These are phyloP conservation scores for Gorgonomyces haynaldii DNA, from an alignment of 192 early-diverging fungal genomes.

Conservation along the genomic window DNA sequence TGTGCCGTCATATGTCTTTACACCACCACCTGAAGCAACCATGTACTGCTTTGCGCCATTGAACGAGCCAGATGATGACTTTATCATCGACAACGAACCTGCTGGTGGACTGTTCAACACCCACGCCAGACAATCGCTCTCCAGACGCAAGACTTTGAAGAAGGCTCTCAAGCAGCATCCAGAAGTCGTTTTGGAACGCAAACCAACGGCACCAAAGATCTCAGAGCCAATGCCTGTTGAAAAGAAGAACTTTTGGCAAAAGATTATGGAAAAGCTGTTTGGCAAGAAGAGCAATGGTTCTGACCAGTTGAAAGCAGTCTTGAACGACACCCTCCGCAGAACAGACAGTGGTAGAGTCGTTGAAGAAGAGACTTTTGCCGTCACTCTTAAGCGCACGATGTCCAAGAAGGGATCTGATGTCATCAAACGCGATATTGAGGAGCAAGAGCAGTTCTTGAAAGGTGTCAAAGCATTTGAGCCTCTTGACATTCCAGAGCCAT, in stretches of 20 bases:
- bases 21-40: constrained; percentile 31
- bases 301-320: neutral
- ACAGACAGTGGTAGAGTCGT: neutral
- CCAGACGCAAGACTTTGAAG: neutral
- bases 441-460: constrained; percentile 7
- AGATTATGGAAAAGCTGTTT: neutral
- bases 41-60: constrained; percentile 19
- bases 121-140: neutral
- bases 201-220: neutral
- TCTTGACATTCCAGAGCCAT: constrained; percentile 18
- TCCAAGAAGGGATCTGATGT: neutral
- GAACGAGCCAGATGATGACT: constrained; percentile 3
- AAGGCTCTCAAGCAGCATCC: neutral
- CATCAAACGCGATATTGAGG: neutral
- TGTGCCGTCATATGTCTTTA: constrained; percentile 38
- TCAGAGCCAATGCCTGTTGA: neutral
- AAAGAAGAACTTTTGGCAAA: neutral
- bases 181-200: neutral
- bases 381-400: neutral
- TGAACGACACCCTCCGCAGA: neutral
- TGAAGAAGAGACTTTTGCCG: neutral
- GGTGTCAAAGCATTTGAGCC: constrained; percentile 21
- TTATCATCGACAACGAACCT: no score
- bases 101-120: neutral
- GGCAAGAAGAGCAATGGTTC: neutral